These are phyloP conservation scores for Rutstroemia sp. DNA, from an alignment of 2,329 filamentous ascomycete species.

Conservation along the genomic window DNA sequence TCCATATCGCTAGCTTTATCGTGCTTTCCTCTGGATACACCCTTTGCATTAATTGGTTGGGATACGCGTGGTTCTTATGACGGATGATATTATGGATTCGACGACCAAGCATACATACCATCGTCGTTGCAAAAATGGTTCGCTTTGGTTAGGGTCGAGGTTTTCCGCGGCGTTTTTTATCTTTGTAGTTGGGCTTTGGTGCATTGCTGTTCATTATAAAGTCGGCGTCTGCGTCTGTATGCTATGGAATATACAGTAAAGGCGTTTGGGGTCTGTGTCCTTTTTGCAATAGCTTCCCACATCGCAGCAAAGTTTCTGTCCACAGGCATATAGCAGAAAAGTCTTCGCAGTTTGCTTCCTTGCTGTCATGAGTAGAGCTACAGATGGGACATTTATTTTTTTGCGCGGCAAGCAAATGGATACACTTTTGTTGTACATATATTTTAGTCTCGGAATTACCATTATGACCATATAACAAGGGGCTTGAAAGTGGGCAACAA, in stretches of 20 bases:
- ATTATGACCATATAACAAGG: background rate
- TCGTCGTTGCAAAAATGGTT: conserved; percentile 3
- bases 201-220: conserved; percentile 5
- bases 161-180: conserved; percentile 6
- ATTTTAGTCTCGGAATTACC: background rate
- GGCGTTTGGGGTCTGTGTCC: conserved; percentile 3
- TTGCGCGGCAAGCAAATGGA: background rate
- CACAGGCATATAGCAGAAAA: conserved; percentile 7
- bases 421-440: background rate
- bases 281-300: background rate
- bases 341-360: conserved; percentile 2
- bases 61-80: conserved; percentile 28
- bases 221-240: conserved; percentile 8
- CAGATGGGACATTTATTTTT: background rate
- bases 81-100: conserved; percentile 18
- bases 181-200: conserved; percentile 7
- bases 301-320: conserved; percentile 7
- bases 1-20: conserved; percentile 22
- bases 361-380: conserved; percentile 8
- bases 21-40: conserved; percentile 26
- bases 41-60: conserved; percentile 29
- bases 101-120: conserved; percentile 7
- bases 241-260: conserved; percentile 7
- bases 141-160: conserved; percentile 8
- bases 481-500: background rate